Evolutionary conservation across 495 filamentous ascomycete genomes (phyloP), one percentile per base, ranked within the genome.

Genomic region (Extremus antarcticus): DNA sequence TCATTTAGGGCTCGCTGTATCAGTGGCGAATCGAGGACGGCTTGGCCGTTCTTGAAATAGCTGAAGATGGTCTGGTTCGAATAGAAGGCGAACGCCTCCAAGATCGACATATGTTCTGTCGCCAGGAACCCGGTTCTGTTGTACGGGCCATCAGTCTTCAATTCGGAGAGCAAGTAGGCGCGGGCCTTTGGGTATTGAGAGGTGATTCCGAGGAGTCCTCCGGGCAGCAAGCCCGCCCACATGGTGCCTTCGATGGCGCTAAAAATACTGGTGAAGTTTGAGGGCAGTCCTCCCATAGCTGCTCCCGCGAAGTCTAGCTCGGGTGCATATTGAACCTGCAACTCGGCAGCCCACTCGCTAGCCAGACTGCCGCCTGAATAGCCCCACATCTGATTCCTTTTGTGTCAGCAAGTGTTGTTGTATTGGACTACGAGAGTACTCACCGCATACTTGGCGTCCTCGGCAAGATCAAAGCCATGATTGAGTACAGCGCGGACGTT

Each of bases 281-380:
- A 49, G 1, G 66, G 55, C 22, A 72, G 8, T 8, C 78, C 79
- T 17, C 79, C 78, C 9, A 79, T 55, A 0, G 71, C 73, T 53
- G 70, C 74, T 15, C 77, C 75, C 39, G 64, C 67, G 49, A 82
- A 71, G 24, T 69, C 54, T 2, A 83, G 62, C 39, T 80, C 77
- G 0, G 78, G 73, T 1, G 78, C 77, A 58, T 83, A 83, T 3
- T 57, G 56, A 13, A 64, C 66, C 43, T 77, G 75, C 47, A 81
- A 52, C 56, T 78, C 75, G 10, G 71, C 70, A 0, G 78, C 78
- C 68, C 74, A 80, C 48, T 71, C 75, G 1, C 71, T 76, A 0
- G 78, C 77, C 46, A 81, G 67, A 1, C 72, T 68, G 29, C 78
- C 79, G n/a, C 79, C 78, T 4, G 75, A 78, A 56, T 81, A 83